A percentile compares a stretch with the other conserved stretches of the same genome.
Conservation (phyloP, 1,284 basidiomycete species). For the Moniliella sp. region DNA sequence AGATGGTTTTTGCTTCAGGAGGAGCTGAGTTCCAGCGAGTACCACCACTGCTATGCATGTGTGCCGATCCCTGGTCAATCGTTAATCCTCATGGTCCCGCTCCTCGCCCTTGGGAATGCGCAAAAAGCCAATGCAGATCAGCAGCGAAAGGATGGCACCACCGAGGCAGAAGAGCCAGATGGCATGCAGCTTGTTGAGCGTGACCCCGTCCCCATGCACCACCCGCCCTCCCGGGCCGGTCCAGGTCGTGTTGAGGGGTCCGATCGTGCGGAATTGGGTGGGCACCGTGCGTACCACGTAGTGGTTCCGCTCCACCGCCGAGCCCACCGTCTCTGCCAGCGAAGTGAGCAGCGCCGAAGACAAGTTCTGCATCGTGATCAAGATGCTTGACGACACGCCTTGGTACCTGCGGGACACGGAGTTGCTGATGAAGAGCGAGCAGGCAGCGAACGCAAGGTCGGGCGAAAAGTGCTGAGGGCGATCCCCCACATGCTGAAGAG, state of each 20-base stretch:
- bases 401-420: constrained; percentile 6
- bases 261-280: too few relatives aligned
- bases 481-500: constrained; percentile 7
- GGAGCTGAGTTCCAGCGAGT: too few relatives aligned
- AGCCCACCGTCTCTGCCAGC: constrained; percentile 6
- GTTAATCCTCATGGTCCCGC: constrained; percentile 3
- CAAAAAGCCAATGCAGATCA: constrained; percentile 3
- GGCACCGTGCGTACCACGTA: too few relatives aligned
- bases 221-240: too few relatives aligned
- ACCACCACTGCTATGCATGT: too few relatives aligned
- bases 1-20: too few relatives aligned
- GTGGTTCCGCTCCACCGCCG: too few relatives aligned
- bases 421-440: constrained; percentile 7
- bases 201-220: too few relatives aligned
- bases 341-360: constrained; percentile 6
- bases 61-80: too few relatives aligned
- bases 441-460: constrained; percentile 7
- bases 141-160: constrained; percentile 1
- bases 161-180: constrained; percentile 8
- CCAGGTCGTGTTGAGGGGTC: too few relatives aligned
- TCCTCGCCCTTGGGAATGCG: constrained; percentile 8
- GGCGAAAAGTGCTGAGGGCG: constrained; percentile 5
- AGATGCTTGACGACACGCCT: constrained; percentile 6
- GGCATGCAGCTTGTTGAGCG: background rate
- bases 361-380: constrained; percentile 11